These are phyloP conservation scores for Zea mays DNA, from an alignment of 176 grass and related monocot genomes.

Conservation along the genomic window DNA sequence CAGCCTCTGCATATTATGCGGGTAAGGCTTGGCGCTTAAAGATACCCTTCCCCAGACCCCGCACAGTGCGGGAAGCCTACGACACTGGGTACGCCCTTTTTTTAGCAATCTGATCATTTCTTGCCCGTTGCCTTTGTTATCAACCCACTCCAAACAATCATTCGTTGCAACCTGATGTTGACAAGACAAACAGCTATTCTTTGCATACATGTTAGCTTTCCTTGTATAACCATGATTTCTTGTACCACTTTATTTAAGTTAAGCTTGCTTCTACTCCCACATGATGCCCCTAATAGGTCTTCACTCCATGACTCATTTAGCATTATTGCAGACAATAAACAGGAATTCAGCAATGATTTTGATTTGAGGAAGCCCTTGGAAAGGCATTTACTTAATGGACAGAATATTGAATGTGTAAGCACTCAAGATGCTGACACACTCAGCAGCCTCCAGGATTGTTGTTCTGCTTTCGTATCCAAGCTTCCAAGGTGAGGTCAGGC, in stretches of 20 bases:
- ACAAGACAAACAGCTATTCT: neutral
- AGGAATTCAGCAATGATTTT: conserved; percentile 89
- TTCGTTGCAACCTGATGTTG: neutral
- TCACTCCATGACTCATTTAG: neutral
- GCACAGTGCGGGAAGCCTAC: too few relatives aligned
- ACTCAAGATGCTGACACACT: conserved; percentile 61
- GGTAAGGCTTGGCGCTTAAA: too few relatives aligned
- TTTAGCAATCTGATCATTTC: neutral
- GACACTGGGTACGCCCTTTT: too few relatives aligned
- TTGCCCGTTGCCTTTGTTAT: neutral
- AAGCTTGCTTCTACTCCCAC: neutral
- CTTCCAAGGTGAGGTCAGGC: conserved; percentile 50
- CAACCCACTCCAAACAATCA: neutral
- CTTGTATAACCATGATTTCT: conserved; percentile 2
- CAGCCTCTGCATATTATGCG: too few relatives aligned
- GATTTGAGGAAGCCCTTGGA: conserved; percentile 86
- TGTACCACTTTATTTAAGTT: neutral
- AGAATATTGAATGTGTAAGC: conserved; percentile 70
- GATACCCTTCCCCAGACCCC: too few relatives aligned
- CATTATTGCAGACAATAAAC: conserved; percentile 64
- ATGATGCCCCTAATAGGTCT: neutral
- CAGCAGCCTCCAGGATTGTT: conserved; percentile 40
- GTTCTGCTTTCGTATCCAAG: conserved; percentile 70
- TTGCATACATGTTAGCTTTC: neutral
- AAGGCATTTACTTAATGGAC: conserved; percentile 62